phyloP scores from a whole-genome alignment of 805 yeast species.

The Saturnispora bothae region DNA sequence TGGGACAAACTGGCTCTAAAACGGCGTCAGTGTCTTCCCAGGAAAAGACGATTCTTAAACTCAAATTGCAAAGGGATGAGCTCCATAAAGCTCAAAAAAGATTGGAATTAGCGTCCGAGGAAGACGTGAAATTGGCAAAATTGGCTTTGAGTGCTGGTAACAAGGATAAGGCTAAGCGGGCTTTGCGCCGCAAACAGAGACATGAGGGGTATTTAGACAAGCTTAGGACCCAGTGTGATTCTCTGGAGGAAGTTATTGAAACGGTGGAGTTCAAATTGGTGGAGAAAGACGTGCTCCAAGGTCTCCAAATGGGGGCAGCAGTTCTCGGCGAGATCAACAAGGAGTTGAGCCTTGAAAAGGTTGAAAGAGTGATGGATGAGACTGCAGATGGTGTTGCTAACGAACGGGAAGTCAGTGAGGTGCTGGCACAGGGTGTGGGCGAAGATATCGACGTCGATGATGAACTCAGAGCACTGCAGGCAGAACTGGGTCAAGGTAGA shows the following conservation, averaged over 20 bases:
- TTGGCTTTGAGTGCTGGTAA: conserved; percentile 43
- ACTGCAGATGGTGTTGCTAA: conserved; percentile 70
- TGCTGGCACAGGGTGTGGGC: conserved; percentile 31
- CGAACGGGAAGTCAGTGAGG: conserved; percentile 54
- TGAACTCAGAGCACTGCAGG: conserved; percentile 43
- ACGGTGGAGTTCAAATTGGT: conserved; percentile 83
- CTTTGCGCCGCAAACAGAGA: conserved; percentile 68
- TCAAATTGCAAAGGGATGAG: conserved; percentile 82
- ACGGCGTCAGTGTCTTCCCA: conserved; percentile 56
- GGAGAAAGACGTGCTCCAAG: conserved; percentile 75
- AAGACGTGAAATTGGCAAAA: conserved; percentile 54
- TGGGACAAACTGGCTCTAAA: conserved; percentile 26
- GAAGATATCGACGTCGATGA: conserved; percentile 58
- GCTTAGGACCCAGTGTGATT: conserved; percentile 68
- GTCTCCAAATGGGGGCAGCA: conserved; percentile 70
- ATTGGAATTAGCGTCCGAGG: conserved; percentile 43
- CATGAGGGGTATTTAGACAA: conserved; percentile 64
- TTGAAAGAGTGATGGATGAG: conserved; percentile 78
- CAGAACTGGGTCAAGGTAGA: conserved; percentile 35
- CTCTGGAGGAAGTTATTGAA: conserved; percentile 66
- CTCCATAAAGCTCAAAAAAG: conserved; percentile 61
- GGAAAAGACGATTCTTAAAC: conserved; percentile 76
- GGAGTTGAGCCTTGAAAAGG: conserved; percentile 67
- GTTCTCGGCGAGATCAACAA: conserved; percentile 65
- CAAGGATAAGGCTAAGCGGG: conserved; percentile 51